Percentiles rank a stretch among this genome's conserved stretches.
Conservation (phyloP, 768 basidiomycete species). For the Mycena amicta region DNA sequence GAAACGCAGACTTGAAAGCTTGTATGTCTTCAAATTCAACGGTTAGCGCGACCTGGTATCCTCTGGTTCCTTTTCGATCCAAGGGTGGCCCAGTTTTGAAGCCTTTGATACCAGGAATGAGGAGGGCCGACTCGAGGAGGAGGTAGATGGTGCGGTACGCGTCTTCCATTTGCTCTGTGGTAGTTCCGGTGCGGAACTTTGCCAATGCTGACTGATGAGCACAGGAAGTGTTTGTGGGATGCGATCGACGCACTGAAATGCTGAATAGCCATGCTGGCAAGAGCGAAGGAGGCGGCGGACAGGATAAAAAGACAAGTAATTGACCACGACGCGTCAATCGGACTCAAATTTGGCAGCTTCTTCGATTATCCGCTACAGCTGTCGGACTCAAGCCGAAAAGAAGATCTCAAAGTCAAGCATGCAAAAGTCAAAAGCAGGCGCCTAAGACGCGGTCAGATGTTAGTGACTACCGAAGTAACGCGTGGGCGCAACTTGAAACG, state of each 20-base stretch:
- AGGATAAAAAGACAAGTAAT: background rate
- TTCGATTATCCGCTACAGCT: background rate
- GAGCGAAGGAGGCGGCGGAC: background rate
- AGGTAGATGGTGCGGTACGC: conserved; percentile 8
- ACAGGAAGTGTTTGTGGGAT: background rate
- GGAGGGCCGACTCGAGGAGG: conserved; percentile 6
- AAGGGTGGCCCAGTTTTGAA: conserved; percentile 19
- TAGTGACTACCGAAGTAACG: too few relatives aligned
- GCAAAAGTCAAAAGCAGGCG: background rate
- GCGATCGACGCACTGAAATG: conserved; percentile 19
- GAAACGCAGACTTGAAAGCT: conserved; percentile 6
- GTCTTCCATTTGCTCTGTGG: conserved; percentile 12
- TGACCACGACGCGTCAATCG: background rate
- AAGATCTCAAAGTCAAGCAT: background rate
- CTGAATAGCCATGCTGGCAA: conserved; percentile 13
- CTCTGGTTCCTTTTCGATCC: conserved; percentile 2
- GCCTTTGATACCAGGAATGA: conserved; percentile 13
- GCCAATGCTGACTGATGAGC: conserved; percentile 7
- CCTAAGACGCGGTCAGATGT: background rate
- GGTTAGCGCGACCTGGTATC: conserved; percentile 18
- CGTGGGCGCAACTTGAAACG: too few relatives aligned
- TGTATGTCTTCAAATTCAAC: conserved; percentile 19
- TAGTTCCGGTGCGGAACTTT: conserved; percentile 14
- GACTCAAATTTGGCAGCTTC: conserved; percentile 4
- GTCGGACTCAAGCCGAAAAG: background rate